Base-by-base conservation (phyloP, 768 basidiomycete species). In the Mycena venus region DNA sequence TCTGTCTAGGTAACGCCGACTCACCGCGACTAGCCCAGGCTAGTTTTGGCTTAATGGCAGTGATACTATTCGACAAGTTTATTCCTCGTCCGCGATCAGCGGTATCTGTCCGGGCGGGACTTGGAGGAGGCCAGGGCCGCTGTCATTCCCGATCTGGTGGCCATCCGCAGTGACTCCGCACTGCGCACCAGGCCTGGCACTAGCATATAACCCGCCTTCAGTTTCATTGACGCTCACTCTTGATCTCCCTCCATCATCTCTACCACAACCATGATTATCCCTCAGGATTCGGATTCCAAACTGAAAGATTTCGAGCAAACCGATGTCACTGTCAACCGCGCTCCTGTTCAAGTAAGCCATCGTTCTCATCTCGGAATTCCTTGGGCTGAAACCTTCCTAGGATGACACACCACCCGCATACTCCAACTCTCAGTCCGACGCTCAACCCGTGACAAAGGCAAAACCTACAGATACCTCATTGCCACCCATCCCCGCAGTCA, bases 341-440 rank as follows among this genome's bases (percentile, higher is more conserved):
- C 68, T 1, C 17, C 14, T 7, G 49, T 59, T 23, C 55, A 49
- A 12, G 71, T 73, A 44, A 5, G 65, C 14, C 38, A 23, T 10
- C 23, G 23, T 8, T 5, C 21, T 38, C 40, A 3, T 9, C 9
- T 6, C 21, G n/a, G 9, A 17, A 38, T 10, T 3, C 3, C 32
- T 14, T 23, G n/a, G 23, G 12, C 23, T n/a, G n/a, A 64, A 36
- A 15, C 15, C 11, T 0, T 21, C 27, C 11, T 34, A 76, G 70
- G 68, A 73, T 10, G 75, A 76, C 36, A 64, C 75, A 21, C 75
- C 75, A 0, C 75, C 75, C n/a, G 71, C 71, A 0, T 76, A 76
- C 19, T 14, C 19, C 34, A 23, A 36, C 19, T 15, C 70, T 15
- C 14, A 71, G 1, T 27, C 27, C n/a, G 25, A 27, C n/a, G n/a